Conservation (phyloP, 1,139 yeast species). For the Suhomyces kunorum region DNA sequence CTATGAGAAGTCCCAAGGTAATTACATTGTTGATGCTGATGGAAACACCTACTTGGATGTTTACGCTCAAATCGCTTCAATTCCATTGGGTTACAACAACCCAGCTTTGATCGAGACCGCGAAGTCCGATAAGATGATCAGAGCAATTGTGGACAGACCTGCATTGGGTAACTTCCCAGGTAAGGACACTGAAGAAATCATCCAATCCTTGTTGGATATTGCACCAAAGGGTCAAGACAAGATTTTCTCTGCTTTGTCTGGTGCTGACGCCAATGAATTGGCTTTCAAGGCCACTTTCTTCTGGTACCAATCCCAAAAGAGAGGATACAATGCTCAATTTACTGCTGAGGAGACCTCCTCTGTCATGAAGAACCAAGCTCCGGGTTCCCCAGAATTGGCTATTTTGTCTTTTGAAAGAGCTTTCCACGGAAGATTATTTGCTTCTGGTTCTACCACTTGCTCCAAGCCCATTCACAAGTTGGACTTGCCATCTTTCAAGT, state of each 20-base stretch:
- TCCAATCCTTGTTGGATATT: constrained; percentile 56
- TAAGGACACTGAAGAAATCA: constrained; percentile 57
- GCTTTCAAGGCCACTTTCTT: constrained; percentile 85
- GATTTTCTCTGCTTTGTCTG: constrained; percentile 76
- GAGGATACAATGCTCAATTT: constrained; percentile 54
- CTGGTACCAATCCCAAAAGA: constrained; percentile 64
- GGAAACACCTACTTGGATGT: constrained; percentile 69
- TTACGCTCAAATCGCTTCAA: constrained; percentile 77
- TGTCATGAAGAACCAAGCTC: constrained; percentile 67
- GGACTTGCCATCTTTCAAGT: constrained; percentile 79
- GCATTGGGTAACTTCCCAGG: constrained; percentile 79
- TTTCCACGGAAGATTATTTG: constrained; percentile 84
- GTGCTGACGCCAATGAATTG: constrained; percentile 82
- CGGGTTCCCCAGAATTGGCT: constrained; percentile 76
- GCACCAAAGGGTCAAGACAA: constrained; percentile 72
- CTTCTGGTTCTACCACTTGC: constrained; percentile 74
- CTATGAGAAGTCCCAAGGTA: constrained; percentile 67
- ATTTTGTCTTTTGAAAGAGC: constrained; percentile 71
- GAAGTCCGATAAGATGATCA: constrained; percentile 61
- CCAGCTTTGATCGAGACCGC: constrained; percentile 67
- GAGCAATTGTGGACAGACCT: constrained; percentile 73
- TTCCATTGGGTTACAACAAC: constrained; percentile 78
- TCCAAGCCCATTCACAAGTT: constrained; percentile 83
- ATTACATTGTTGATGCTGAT: constrained; percentile 71
- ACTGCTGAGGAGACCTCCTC: constrained; percentile 59